Evolutionary conservation across 2,329 filamentous ascomycete species (phyloP).

Genomic region (Epichloe scottii): DNA sequence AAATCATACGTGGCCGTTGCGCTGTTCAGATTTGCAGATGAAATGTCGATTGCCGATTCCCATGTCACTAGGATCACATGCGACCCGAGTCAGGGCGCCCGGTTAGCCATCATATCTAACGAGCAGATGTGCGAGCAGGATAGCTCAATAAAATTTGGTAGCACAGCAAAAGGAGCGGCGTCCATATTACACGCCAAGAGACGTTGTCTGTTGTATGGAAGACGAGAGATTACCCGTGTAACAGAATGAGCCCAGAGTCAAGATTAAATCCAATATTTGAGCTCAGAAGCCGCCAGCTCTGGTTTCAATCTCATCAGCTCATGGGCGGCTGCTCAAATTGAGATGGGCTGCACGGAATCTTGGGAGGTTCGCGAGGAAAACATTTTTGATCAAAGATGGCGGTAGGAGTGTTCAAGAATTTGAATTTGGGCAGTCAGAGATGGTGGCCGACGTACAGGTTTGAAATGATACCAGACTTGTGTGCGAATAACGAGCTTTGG

Average conservation of each 20-base stretch:
- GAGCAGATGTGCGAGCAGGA: background rate
- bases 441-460: no score
- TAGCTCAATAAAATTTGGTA: background rate
- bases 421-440: no score
- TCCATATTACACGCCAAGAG: background rate
- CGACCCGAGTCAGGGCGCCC: background rate
- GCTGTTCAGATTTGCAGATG: background rate
- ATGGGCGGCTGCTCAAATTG: background rate
- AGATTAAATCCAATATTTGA: background rate
- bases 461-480: no score
- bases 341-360: no score
- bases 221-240: background rate
- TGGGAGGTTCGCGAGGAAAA: no score
- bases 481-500: background rate
- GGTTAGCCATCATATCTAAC: background rate
- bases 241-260: background rate
- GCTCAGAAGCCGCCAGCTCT: background rate
- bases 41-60: background rate
- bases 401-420: no score
- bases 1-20: background rate
- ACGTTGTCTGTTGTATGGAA: background rate
- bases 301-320: background rate
- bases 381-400: no score
- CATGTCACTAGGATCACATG: background rate
- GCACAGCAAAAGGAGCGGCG: background rate